Evolutionary conservation across 768 basidiomycete species (phyloP).

Genomic region (Rhizopogon vesiculosus): DNA sequence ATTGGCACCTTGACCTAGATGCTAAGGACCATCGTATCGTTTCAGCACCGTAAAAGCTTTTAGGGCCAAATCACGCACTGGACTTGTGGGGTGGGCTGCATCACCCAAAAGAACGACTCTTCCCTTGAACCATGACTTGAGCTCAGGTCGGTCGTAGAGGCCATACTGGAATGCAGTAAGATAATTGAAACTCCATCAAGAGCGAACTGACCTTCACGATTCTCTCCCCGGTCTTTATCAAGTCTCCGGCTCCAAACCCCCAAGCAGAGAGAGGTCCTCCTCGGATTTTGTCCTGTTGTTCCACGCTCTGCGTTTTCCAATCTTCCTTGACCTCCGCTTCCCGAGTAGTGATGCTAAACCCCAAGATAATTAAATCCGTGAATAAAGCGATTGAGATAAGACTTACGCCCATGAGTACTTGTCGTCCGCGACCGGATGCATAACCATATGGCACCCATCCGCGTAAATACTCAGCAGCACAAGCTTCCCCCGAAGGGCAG

Average conservation of each 20-base stretch:
- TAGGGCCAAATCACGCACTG: constrained; percentile 24
- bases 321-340: constrained; percentile 36
- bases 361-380: neutral
- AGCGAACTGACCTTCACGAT: constrained; percentile 12
- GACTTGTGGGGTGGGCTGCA: constrained; percentile 43
- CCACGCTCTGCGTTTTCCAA: constrained; percentile 34
- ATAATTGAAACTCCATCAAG: neutral
- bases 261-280: constrained; percentile 13
- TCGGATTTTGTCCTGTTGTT: constrained; percentile 14
- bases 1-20: too few species aligned
- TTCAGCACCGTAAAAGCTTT: neutral
- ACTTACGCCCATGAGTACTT: constrained; percentile 35
- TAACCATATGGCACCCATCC: constrained; percentile 32
- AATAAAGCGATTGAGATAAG: neutral
- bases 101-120: constrained; percentile 40
- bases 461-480: constrained; percentile 32
- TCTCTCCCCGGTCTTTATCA: constrained; percentile 9
- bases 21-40: neutral
- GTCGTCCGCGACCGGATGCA: constrained; percentile 27
- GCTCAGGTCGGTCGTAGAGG: constrained; percentile 38
- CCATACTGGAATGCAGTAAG: constrained; percentile 28
- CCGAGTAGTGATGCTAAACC: constrained; percentile 1
- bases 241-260: constrained; percentile 13
- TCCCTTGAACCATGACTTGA: constrained; percentile 36
- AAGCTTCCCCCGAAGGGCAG: constrained; percentile 8